Percentiles rank a stretch among this genome's conserved stretches.
Evolutionary conservation across 176 grass and related monocot genomes (phyloP).

Genomic region (Aegilops umbellulata): DNA sequence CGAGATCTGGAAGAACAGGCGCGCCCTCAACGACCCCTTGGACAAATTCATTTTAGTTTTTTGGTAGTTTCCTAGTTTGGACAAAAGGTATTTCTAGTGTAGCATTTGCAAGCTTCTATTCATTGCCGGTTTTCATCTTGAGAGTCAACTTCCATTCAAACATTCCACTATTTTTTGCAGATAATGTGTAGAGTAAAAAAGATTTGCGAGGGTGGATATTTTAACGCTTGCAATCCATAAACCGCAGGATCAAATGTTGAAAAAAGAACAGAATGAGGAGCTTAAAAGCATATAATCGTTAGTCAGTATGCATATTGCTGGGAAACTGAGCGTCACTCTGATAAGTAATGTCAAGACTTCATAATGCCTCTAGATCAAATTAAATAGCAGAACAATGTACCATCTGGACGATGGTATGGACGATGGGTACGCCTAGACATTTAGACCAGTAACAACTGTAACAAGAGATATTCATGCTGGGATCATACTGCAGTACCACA

Average conservation of each 20-base stretch:
- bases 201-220: not conserved
- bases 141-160: too few relatives aligned
- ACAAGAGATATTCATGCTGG: not conserved
- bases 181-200: too few relatives aligned
- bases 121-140: too few relatives aligned
- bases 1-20: too few relatives aligned
- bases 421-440: not conserved
- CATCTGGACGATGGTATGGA: not conserved
- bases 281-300: not conserved
- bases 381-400: not conserved
- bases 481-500: not conserved
- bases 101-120: too few relatives aligned
- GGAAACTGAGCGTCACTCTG: not conserved
- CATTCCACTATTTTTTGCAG: too few relatives aligned
- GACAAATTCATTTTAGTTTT: too few relatives aligned
- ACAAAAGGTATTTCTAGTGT: too few relatives aligned
- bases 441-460: not conserved
- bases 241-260: not conserved
- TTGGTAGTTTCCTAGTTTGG: too few relatives aligned
- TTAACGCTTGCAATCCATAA: not conserved
- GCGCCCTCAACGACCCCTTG: too few relatives aligned
- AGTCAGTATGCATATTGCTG: not conserved
- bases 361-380: not conserved
- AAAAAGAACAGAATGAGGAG: not conserved
- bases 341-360: not conserved